phyloP scores from a whole-genome alignment of 2,329 filamentous ascomycete genomes.

The Tolypocladium inflatum region DNA sequence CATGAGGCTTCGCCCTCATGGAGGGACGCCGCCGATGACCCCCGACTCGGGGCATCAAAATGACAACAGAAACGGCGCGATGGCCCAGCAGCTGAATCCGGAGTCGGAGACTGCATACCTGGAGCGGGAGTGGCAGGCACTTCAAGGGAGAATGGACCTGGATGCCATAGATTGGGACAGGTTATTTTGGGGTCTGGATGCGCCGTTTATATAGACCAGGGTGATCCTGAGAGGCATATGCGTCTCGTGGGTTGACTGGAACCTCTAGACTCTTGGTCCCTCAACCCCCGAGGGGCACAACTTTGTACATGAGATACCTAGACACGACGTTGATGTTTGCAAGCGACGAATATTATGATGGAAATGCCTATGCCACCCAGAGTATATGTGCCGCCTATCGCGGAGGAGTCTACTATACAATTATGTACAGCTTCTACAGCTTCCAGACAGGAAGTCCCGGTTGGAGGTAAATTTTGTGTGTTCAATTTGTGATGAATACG shows the following conservation, averaged over 20 bases:
- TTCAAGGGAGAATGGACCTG: conserved; percentile 20
- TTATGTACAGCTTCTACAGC: not conserved
- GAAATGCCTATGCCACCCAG: not conserved
- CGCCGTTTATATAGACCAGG: conserved; percentile 17
- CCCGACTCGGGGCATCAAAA: conserved; percentile 15
- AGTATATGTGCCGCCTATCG: not conserved
- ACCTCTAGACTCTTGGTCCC: not conserved
- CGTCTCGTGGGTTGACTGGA: not conserved
- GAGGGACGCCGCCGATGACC: conserved; percentile 15
- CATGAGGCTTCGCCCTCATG: not conserved
- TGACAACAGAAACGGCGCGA: conserved; percentile 2
- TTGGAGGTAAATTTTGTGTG: not conserved
- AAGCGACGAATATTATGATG: not conserved
- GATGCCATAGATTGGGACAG: conserved; percentile 26
- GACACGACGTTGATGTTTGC: not conserved
- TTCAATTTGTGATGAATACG: not conserved
- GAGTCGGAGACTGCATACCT: conserved; percentile 9
- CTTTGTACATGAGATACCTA: not conserved
- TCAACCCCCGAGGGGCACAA: not conserved
- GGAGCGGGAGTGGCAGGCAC: conserved; percentile 15
- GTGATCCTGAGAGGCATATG: not conserved
- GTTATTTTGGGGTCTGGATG: conserved; percentile 23
- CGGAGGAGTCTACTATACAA: not conserved
- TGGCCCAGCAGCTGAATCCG: conserved; percentile 3
- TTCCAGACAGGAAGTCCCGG: not conserved